Percentiles rank a stretch among this genome's conserved stretches.
Evolutionary conservation across 805 yeast species (phyloP).

Genomic region (Metschnikowia anglica): DNA sequence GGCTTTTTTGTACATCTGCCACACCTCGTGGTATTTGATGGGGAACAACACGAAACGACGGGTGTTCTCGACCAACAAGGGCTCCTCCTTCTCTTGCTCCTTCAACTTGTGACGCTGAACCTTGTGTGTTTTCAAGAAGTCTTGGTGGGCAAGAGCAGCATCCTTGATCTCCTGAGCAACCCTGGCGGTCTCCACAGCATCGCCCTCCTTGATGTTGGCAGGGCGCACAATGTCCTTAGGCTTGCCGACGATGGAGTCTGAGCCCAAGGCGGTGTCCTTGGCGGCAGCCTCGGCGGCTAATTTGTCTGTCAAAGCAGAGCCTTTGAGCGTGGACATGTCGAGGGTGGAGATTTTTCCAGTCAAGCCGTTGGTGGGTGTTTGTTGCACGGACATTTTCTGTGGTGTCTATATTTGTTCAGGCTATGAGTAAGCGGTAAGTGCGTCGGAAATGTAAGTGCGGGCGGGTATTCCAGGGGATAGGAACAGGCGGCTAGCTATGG

Average conservation of each 20-base stretch:
- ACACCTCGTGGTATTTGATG: conserved; percentile 92
- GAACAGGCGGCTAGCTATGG: conserved; percentile 3
- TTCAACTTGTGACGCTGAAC: conserved; percentile 73
- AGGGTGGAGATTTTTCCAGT: conserved; percentile 44
- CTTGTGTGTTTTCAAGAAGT: conserved; percentile 59
- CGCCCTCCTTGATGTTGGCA: conserved; percentile 20
- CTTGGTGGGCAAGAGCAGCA: conserved; percentile 44
- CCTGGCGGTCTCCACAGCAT: conserved; percentile 21
- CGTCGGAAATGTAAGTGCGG: conserved; percentile 4
- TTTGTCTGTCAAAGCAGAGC: conserved; percentile 41
- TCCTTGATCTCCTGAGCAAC: conserved; percentile 27
- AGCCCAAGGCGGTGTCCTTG: conserved; percentile 16
- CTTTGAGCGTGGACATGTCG: conserved; percentile 34
- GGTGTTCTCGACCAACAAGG: conserved; percentile 79
- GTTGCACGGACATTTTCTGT: conserved; percentile 37
- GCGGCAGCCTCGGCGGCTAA: conserved; percentile 39
- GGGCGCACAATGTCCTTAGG: conserved; percentile 22
- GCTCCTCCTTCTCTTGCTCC: conserved; percentile 83
- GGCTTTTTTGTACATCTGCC: conserved; percentile 98
- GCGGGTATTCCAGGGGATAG: conserved; percentile 1
- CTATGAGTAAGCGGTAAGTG: not conserved
- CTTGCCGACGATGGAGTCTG: conserved; percentile 23
- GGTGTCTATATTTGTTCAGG: not conserved
- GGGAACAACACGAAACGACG: conserved; percentile 93
- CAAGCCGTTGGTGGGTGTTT: conserved; percentile 44